Evolutionary conservation across 2,329 filamentous ascomycete species (phyloP).

Genomic region (Aspergillus pseudoterreus): DNA sequence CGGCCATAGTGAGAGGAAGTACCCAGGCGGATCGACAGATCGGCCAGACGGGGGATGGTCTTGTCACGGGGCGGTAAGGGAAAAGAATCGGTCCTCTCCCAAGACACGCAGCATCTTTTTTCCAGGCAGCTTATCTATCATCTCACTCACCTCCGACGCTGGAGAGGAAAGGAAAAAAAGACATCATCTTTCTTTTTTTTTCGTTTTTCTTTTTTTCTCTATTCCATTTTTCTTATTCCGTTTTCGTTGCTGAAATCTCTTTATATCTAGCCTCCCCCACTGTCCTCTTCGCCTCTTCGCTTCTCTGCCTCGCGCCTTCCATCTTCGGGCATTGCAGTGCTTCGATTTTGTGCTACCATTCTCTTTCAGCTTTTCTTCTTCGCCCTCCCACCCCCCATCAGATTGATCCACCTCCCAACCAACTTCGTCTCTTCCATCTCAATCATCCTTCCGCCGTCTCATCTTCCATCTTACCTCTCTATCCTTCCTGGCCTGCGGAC

Average conservation of each 20-base stretch:
- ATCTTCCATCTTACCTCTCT: not conserved
- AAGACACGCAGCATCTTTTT: conserved; percentile 22
- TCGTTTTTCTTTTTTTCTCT: conserved; percentile 16
- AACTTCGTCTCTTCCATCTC: not conserved
- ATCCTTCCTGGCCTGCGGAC: not conserved
- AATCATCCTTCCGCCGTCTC: not conserved
- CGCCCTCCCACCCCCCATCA: not conserved
- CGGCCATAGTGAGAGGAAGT: conserved; percentile 12
- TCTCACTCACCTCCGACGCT: conserved; percentile 4
- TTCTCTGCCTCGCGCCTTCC: not conserved
- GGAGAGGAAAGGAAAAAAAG: conserved; percentile 8
- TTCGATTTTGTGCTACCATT: conserved; percentile 9
- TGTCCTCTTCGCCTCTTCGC: conserved; percentile 10
- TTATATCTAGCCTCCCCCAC: not conserved
- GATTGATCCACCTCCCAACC: not conserved
- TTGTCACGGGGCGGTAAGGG: conserved; percentile 11
- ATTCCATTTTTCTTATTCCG: conserved; percentile 12
- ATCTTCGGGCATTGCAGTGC: not conserved
- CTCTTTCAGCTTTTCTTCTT: conserved; percentile 9
- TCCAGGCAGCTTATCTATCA: conserved; percentile 18
- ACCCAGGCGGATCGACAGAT: conserved; percentile 14
- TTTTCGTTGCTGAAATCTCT: conserved; percentile 7
- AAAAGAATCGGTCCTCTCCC: conserved; percentile 2
- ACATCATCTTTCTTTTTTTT: conserved; percentile 21
- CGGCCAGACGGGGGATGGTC: conserved; percentile 14